A percentile compares a stretch with the other conserved stretches of the same genome.
phyloP scores from a whole-genome alignment of 768 basidiomycete species.

The Dioszegia crocea region DNA sequence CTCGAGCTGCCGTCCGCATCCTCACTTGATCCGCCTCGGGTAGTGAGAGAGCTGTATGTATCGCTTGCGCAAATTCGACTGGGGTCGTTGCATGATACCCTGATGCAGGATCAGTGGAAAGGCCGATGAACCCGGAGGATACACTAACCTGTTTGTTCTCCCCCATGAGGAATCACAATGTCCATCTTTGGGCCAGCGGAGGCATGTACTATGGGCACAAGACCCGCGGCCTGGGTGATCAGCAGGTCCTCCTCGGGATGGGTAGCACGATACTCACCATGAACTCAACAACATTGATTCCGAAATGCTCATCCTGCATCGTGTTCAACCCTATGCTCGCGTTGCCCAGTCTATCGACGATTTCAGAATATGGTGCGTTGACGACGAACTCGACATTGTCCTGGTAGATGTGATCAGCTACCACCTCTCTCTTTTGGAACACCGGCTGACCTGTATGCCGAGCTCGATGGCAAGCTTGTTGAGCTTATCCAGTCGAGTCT shows the following conservation, averaged over 20 bases:
- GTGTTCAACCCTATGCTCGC: slow-evolving; percentile 86
- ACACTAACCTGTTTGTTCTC: slow-evolving; percentile 63
- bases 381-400: slow-evolving; percentile 69
- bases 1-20: slow-evolving; percentile 66
- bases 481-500: slow-evolving; percentile 63
- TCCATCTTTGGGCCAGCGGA: slow-evolving; percentile 89
- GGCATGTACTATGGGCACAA: slow-evolving; percentile 85
- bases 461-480: slow-evolving; percentile 61
- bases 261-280: slow-evolving; percentile 69
- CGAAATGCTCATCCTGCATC: slow-evolving; percentile 98
- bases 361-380: slow-evolving; percentile 71
- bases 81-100: slow-evolving; percentile 76
- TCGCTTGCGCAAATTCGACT: slow-evolving; percentile 62
- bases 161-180: slow-evolving; percentile 76
- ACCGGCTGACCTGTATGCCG: slow-evolving; percentile 58
- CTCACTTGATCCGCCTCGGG: slow-evolving; percentile 57
- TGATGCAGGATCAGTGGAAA: slow-evolving; percentile 19
- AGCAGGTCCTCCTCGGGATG: neutral
- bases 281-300: slow-evolving; percentile 95
- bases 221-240: slow-evolving; percentile 74
- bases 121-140: neutral
- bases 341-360: slow-evolving; percentile 66
- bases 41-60: slow-evolving; percentile 64
- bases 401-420: slow-evolving; percentile 54
- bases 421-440: neutral